Percentiles rank a stretch among this genome's conserved stretches.
phyloP scores from a whole-genome alignment of 208 protist genomes.

The Herpetomonas samuelpessoai region DNA sequence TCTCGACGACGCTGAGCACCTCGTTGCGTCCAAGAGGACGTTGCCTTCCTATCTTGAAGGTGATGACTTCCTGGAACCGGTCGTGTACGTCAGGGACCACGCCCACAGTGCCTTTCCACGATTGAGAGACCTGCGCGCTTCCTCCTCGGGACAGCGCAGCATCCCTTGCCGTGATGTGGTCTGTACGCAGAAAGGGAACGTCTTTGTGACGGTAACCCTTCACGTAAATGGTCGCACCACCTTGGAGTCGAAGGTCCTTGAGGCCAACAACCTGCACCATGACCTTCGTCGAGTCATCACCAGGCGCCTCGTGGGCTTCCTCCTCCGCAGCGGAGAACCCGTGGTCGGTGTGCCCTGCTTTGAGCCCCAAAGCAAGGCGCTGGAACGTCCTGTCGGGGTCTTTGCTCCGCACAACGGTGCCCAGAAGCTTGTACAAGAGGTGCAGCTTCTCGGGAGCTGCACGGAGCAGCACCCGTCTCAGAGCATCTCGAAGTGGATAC shows the following conservation, averaged over 20 bases:
- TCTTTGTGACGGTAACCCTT: conserved; percentile 25
- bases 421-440: too few relatives aligned
- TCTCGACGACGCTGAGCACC: not conserved
- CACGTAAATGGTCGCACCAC: conserved; percentile 15
- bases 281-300: too few relatives aligned
- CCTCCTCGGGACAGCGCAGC: too few relatives aligned
- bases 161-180: conserved; percentile 3
- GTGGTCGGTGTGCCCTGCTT: too few relatives aligned
- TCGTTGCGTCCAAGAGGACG: not conserved
- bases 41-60: not conserved
- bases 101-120: not conserved
- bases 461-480: conserved; percentile 23
- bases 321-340: too few relatives aligned
- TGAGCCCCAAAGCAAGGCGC: too few relatives aligned
- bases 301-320: too few relatives aligned
- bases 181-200: conserved; percentile 16
- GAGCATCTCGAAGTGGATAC: conserved; percentile 2
- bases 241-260: conserved; percentile 1
- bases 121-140: too few relatives aligned
- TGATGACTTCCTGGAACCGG: conserved; percentile 3
- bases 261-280: conserved; percentile 22
- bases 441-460: conserved; percentile 33
- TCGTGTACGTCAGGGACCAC: not conserved
- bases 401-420: too few relatives aligned
- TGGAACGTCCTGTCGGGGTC: too few relatives aligned